Evolutionary conservation across 73 alveolate genomes (phyloP), one percentile per base, ranked within the genome.

Genomic region (Blepharisma stoltei): DNA sequence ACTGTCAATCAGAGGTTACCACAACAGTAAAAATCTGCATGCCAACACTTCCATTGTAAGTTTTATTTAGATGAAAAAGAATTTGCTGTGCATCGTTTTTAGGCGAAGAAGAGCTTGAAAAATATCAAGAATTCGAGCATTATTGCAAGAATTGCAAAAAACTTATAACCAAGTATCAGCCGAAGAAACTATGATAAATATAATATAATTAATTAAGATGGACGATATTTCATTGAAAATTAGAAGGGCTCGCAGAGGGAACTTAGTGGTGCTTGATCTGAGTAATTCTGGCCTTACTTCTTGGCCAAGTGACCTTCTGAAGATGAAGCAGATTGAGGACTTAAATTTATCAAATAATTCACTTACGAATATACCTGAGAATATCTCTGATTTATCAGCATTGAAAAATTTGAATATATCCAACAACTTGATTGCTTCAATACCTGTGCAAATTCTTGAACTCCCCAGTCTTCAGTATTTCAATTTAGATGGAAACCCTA

Each of bases 231-330:
- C 81, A 73, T 76, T 92, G 85, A 82, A 77, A 37, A 87, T 92
- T 46, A 65, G 98, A 69, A 91, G 95, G 55, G 92, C 90, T 54
- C 91, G 91, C 67, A 81, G 98, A 55, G 94, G 94, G 43, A 81
- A 84, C 38, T 89, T 84, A 69, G 81, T 54, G 54, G 78, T 70
- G 60, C 86, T 81, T 46, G 89, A 81, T 77, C 76, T 81, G 27
- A 77, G 86, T 43, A 27, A 9, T 54, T 76, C 52, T 27, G 65
- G 78, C 23, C 69, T 81, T 14, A 81, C 89, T 8, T 54, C 81
- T 20, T 76, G 76, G 53, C 80, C 76, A 47, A 73, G 76, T 2
- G 65, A 60, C 70, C 55, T 81, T 14, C 73, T 45, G 55, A 52
- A 78, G 21, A 77, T 90, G 68, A 77, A 94, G 6, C 55, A 54